Conservation (phyloP, 1,139 yeast genomes). For the Lodderomyces beijingensis region DNA sequence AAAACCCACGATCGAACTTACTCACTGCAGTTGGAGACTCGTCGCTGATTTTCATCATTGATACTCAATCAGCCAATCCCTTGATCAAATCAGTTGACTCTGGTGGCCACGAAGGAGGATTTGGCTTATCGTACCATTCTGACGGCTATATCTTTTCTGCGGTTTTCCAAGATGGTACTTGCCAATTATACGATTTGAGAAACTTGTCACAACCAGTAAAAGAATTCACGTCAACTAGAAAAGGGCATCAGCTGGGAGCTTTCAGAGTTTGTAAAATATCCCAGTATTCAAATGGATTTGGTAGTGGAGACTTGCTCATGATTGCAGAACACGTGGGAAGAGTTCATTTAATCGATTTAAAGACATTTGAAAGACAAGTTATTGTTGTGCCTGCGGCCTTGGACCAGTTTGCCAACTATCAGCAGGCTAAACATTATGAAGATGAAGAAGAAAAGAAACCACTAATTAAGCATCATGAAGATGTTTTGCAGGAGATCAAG, state of each 20-base stretch:
- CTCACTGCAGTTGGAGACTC: conserved; percentile 43
- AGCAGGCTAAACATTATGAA: conserved; percentile 10
- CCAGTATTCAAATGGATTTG: conserved; percentile 50
- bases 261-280: conserved; percentile 70
- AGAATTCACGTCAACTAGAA: conserved; percentile 57
- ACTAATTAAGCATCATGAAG: background rate
- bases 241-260: conserved; percentile 55
- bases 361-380: conserved; percentile 72
- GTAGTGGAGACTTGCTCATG: conserved; percentile 54
- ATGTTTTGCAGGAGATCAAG: conserved; percentile 6
- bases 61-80: conserved; percentile 22
- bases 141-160: conserved; percentile 72
- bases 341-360: conserved; percentile 75
- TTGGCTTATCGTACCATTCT: conserved; percentile 74
- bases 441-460: conserved; percentile 4
- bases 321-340: conserved; percentile 83
- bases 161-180: conserved; percentile 81
- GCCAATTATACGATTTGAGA: conserved; percentile 72
- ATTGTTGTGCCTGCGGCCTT: conserved; percentile 49
- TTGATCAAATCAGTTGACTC: conserved; percentile 41
- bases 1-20: conserved; percentile 24
- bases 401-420: conserved; percentile 36
- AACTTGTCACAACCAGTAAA: conserved; percentile 49
- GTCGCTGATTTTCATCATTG: conserved; percentile 33
- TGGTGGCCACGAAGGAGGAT: conserved; percentile 67